phyloP scores from a whole-genome alignment of 2,329 filamentous ascomycete species.

The Colletotrichum cordylinicola region DNA sequence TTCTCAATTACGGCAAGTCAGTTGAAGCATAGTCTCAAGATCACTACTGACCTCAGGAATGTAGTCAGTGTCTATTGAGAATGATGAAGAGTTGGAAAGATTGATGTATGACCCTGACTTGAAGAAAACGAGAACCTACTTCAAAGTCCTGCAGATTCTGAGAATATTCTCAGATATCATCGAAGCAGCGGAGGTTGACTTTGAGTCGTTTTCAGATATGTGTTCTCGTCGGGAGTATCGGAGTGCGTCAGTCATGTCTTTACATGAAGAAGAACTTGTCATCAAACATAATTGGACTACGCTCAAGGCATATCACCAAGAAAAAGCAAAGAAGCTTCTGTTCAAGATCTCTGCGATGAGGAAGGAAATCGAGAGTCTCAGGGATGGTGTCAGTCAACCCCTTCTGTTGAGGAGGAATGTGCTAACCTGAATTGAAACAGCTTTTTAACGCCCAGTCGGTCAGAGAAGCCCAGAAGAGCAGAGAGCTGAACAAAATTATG shows the following conservation, averaged over 20 bases:
- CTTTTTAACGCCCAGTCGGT: background rate
- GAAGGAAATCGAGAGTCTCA: background rate
- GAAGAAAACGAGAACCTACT: background rate
- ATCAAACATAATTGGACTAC: background rate
- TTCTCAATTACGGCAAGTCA: background rate
- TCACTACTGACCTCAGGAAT: no score
- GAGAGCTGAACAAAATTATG: background rate
- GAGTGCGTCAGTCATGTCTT: no score
- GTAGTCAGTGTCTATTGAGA: background rate
- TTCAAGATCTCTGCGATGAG: background rate
- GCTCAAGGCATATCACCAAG: background rate
- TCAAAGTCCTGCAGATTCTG: background rate
- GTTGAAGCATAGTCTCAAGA: no score
- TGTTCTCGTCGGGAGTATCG: no score
- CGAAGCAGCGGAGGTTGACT: background rate
- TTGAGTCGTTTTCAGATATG: no score
- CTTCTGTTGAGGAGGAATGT: accelerated
- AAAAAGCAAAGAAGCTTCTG: accelerated
- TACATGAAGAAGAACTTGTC: accelerated
- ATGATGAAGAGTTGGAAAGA: accelerated
- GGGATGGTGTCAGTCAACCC: background rate
- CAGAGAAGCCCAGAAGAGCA: background rate
- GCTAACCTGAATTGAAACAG: background rate
- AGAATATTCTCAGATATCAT: background rate
- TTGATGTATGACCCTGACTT: background rate